A percentile compares a stretch with the other conserved stretches of the same genome.
Conservation (phyloP, 1,139 yeast genomes). For the Geotrichum aggregatum region DNA sequence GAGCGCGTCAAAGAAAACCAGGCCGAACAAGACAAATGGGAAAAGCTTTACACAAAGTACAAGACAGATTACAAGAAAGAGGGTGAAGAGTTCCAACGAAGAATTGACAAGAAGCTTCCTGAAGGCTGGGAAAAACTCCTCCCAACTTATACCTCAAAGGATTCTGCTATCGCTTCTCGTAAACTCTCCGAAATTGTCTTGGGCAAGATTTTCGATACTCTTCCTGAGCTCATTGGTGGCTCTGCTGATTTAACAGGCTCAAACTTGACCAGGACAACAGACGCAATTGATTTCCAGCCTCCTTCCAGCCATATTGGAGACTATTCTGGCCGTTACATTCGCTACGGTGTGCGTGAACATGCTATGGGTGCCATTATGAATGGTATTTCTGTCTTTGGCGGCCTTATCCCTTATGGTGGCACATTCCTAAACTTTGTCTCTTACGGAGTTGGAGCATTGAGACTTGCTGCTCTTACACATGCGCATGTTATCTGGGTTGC, state of each 20-base stretch:
- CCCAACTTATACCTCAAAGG: slow-evolving; percentile 76
- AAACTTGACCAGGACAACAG: slow-evolving; percentile 86
- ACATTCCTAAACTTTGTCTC: slow-evolving; percentile 98
- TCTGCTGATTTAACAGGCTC: slow-evolving; percentile 98
- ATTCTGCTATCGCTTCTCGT: slow-evolving; percentile 88
- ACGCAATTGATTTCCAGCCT: slow-evolving; percentile 91
- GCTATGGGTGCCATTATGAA: slow-evolving; percentile 99
- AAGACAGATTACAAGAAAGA: slow-evolving; percentile 66
- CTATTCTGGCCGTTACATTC: slow-evolving; percentile 88
- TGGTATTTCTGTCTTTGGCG: slow-evolving; percentile 96
- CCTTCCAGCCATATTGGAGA: slow-evolving; percentile 77
- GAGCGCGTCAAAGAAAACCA: slow-evolving; percentile 58
- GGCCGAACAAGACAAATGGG: slow-evolving; percentile 70
- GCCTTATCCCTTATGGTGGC: slow-evolving; percentile 91
- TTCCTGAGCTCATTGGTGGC: slow-evolving; percentile 95
- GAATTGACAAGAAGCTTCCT: slow-evolving; percentile 79
- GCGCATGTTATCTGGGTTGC: slow-evolving; percentile 97
- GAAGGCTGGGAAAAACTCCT: slow-evolving; percentile 71
- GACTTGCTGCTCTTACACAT: slow-evolving; percentile 91
- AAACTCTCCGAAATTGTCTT: slow-evolving; percentile 86
- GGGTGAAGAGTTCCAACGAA: slow-evolving; percentile 78
- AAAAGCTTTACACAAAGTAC: slow-evolving; percentile 58
- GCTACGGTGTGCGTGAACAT: slow-evolving; percentile 99
- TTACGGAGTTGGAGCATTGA: slow-evolving; percentile 95
- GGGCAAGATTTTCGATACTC: slow-evolving; percentile 53